Percentiles rank a stretch among this genome's conserved stretches.
Conservation (phyloP, 345 rosid genomes). For the Eucalyptus caleyi region DNA sequence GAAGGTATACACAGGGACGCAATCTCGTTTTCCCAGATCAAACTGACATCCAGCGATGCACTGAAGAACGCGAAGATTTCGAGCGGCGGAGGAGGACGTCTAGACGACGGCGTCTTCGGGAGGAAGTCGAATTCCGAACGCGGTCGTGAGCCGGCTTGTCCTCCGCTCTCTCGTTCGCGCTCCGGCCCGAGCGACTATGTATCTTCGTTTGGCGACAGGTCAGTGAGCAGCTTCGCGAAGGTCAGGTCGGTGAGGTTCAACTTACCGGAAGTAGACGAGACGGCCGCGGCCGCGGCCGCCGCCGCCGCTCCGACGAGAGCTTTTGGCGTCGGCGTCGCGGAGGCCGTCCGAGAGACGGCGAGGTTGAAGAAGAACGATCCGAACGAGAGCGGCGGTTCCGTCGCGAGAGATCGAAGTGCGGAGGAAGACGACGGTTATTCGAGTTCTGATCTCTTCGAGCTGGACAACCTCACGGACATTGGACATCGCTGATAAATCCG, state of each 20-base stretch:
- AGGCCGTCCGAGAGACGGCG: conserved; percentile 28
- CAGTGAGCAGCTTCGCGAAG: conserved; percentile 14
- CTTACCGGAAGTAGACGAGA: background rate
- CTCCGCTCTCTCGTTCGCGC: conserved; percentile 24
- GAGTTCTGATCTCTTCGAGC: conserved; percentile 87
- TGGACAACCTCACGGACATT: conserved; percentile 61
- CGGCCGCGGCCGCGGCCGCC: background rate
- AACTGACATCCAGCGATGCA: background rate
- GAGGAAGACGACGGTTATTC: conserved; percentile 50
- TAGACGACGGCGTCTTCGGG: background rate
- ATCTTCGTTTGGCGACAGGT: conserved; percentile 26
- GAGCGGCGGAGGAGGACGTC: background rate
- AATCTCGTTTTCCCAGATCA: background rate
- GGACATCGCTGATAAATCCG: conserved; percentile 21
- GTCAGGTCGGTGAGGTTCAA: conserved; percentile 69
- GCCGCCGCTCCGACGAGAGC: background rate
- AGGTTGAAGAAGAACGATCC: conserved; percentile 54
- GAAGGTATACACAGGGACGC: background rate
- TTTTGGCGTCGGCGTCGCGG: conserved; percentile 47
- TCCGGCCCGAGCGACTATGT: conserved; percentile 73
- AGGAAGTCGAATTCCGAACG: conserved; percentile 6
- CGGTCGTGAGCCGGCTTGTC: conserved; percentile 23
- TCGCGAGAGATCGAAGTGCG: conserved; percentile 1
- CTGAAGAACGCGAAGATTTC: background rate
- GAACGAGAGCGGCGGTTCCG: conserved; percentile 9